phyloP scores from a whole-genome alignment of 768 basidiomycete species.

The Coprinopsis marcescibilis region DNA sequence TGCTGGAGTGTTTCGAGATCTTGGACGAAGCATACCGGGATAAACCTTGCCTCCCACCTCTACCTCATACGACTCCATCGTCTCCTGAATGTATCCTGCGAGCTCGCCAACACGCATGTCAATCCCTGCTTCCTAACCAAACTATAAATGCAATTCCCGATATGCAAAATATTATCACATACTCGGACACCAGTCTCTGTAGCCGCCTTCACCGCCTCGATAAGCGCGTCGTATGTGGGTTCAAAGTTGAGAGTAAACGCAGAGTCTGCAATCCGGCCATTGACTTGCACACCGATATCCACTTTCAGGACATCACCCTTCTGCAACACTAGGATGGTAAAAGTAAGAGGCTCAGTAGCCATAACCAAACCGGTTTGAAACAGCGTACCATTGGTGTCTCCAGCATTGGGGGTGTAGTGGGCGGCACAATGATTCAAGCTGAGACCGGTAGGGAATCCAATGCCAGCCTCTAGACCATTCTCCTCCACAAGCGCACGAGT shows the following conservation, averaged over 20 bases:
- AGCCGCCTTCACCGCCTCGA: slow-evolving; percentile 91
- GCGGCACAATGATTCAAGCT: slow-evolving; percentile 94
- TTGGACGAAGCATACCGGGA: slow-evolving; percentile 61
- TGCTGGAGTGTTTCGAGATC: too few species aligned
- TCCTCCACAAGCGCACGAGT: slow-evolving; percentile 90
- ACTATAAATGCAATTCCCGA: background rate
- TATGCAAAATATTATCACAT: slow-evolving; percentile 3
- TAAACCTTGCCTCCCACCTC: slow-evolving; percentile 80
- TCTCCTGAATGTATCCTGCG: slow-evolving; percentile 90
- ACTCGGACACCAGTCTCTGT: slow-evolving; percentile 90
- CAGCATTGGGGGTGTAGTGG: slow-evolving; percentile 94
- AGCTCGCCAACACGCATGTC: slow-evolving; percentile 92
- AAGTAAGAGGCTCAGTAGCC: background rate
- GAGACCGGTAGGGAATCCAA: slow-evolving; percentile 96
- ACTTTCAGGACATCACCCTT: slow-evolving; percentile 90
- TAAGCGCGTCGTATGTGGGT: slow-evolving; percentile 80
- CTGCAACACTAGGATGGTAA: slow-evolving; percentile 56
- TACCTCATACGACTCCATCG: slow-evolving; percentile 98
- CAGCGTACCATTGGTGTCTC: slow-evolving; percentile 71
- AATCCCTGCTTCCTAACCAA: slow-evolving; percentile 84
- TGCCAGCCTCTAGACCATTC: slow-evolving; percentile 74
- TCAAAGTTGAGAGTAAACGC: slow-evolving; percentile 92
- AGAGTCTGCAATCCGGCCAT: slow-evolving; percentile 91
- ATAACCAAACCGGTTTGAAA: background rate
- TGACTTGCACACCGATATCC: slow-evolving; percentile 95